Base-by-base conservation (phyloP, 2,329 filamentous ascomycete genomes). In the Cladosporium cucumerinum region DNA sequence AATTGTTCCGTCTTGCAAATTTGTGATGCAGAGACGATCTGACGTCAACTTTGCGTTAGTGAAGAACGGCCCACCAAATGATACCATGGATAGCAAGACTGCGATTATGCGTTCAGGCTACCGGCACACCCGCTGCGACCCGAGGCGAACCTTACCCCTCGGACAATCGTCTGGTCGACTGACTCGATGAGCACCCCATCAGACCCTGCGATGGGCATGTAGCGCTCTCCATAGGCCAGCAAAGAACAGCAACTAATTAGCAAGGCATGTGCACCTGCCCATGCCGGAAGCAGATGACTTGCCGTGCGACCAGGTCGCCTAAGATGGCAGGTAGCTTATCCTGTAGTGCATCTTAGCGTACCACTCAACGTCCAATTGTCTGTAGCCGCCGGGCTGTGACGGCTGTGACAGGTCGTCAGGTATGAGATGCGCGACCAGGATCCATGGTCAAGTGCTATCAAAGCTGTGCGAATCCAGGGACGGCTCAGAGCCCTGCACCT, bases 381-480 rank as follows among this genome's bases (percentile, higher is more conserved):
- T 66, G 61, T 68, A 69, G 65, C 68, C 68, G 68, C 68, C 63
- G 34, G 62, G 55, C 26, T 64, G 30, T 62, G 60, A 55, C 32
- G 25, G 16, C 34, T 55, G 49, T 54, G 60, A 55, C 60, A 62
- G 60, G 60, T 46, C 36, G 34, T 57, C 60, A 39, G 26, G n/a
- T 55, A 49, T 18, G 57, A 57, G 55, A 61, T 62, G 64, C 61
- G 63, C 28, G 36, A 58, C 55, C 16, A 25, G 48, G 63, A 57
- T 43, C 48, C 43, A n/a, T 46, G 18, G 57, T 46, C 63, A 34
- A 52, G 52, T 25, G 55, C 30, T 46, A 52, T 61, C 49, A 64
- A 39, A 18, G 54, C 48, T 66, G 64, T 54, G 66, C 68, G 62
- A 69, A 70, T 69, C 68, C 67, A 64, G 65, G 61, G 51, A 64